Evolutionary conservation across 345 rosid genomes (phyloP), one percentile per base, ranked within the genome.

Genomic region (Erucastrum elatum): DNA sequence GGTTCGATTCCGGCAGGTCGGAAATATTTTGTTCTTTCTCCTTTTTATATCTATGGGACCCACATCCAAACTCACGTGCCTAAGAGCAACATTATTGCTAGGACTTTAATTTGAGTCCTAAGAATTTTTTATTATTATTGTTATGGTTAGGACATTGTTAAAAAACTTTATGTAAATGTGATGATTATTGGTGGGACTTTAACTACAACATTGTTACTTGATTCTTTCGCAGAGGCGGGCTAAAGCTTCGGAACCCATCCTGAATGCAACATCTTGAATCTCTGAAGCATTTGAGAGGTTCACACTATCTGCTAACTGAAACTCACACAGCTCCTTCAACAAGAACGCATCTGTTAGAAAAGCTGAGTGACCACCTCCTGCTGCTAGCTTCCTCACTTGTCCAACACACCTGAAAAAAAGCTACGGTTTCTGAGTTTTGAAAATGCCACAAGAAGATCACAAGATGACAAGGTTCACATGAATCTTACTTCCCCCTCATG

Each of bases 291-390:
- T 93, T 71, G 87, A 83, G 73, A 77, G 84, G 25, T 89, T 93
- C 69, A 89, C 84, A 71, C 64, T 84, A 68, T 93, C 97, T 59
- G 98, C 97, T 74, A 93, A 89, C 62, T 89, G 87, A 84, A 96
- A 93, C 86, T 93, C 98, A 5, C 99, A 96, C 61, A 93, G 80
- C 81, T 93, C 96, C 80, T 93, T 96, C 78, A 91, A 86, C 63
- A 96, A 96, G 76, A 91, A 96, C 39, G 99, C 98, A 86, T 96
- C 94, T 2, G 97, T 88, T 82, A 96, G 81, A 51, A 93, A 95
- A 81, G 95, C 99, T 25, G 98, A 91, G 74, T 93, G 99, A 58
- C 99, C 97, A 79, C 99, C 98, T 41, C 98, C 99, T 74, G 95
- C 99, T 41, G 98, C 98, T 71, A 93, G 82, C 82, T 96, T 96